Conservation (phyloP, 2,329 filamentous ascomycete species). For the Arthrobotrys megalospora region DNA sequence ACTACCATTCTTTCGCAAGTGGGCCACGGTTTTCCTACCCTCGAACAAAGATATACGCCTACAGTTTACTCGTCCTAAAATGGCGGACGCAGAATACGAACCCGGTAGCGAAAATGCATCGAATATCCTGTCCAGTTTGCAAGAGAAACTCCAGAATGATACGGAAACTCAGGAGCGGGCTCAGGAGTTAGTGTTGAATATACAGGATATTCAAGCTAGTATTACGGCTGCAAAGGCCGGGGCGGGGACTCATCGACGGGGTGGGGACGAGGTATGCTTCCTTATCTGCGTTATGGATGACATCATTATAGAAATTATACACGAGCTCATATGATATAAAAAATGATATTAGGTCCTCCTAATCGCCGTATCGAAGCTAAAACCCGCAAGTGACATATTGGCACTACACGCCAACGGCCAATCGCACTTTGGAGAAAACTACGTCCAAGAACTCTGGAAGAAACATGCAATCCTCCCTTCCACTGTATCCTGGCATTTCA, state of each 20-base stretch:
- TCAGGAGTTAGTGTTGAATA: conserved; percentile 34
- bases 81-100: conserved; percentile 50
- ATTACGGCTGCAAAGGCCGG: conserved; percentile 26
- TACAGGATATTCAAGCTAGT: conserved; percentile 35
- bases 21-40: too few species aligned
- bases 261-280: conserved; percentile 21
- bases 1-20: too few species aligned
- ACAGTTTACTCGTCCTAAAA: conserved; percentile 20
- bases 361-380: conserved; percentile 95
- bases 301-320: too few species aligned
- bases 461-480: conserved; percentile 85
- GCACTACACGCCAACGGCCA: conserved; percentile 80
- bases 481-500: conserved; percentile 93
- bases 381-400: conserved; percentile 91
- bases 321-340: too few species aligned
- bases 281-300: too few species aligned
- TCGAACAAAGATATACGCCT: background rate
- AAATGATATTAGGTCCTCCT: conserved; percentile 68
- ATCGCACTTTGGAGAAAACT: conserved; percentile 95
- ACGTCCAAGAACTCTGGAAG: conserved; percentile 87
- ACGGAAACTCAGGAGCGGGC: conserved; percentile 24
- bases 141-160: conserved; percentile 28
- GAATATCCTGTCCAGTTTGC: conserved; percentile 12
- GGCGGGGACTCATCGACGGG: conserved; percentile 15
- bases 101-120: conserved; percentile 21